Base-by-base conservation (phyloP, 257 asterid genomes). In the Nyctanthes arbortristis region DNA sequence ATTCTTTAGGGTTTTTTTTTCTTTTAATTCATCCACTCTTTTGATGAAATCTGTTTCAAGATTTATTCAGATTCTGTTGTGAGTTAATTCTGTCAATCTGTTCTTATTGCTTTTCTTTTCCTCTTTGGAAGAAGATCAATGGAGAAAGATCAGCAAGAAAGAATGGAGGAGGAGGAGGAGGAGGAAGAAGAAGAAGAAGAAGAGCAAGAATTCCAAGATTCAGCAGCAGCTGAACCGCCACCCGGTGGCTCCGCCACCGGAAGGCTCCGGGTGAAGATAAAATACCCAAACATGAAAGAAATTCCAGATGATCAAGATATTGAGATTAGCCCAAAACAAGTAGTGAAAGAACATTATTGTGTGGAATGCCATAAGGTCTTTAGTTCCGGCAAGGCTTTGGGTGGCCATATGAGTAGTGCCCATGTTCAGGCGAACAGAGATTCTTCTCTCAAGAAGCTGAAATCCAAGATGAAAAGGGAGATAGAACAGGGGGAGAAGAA, bases 321-420 rank as follows among this genome's bases (percentile, higher is more conserved):
- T 30, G 34, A 60, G 60, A 30, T 6, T 13, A 25, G 13, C 6
- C 14, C 65, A 20, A n/a, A n/a, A n/a, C 43, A 22, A 13, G 78
- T 27, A n/a, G 12, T 31, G 52, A 75, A 67, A 65, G 70, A 12
- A 3, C 87, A 83, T 31, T 20, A 40, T 20, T 87, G 96, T 67
- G 28, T n/a, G 16, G 80, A 59, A 32, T 89, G 97, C 65, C 4
- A 68, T 37, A 75, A 67, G 74, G 63, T 66, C 3, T 92, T 89
- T 24, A 66, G 75, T 86, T 84, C 87, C 6, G 96, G 96, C 0
- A 92, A 86, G 56, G 97, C 96, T 3, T 14, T 87, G 20, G 96
- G 97, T 5, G 97, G 97, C 32, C 97, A 89, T 14, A 72, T 85
- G 80, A 89, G 97, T 77, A 85, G 86, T 61, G 93, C 89, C 20